Evolutionary conservation across 129 eudicot genomes (phyloP), one percentile per base, ranked within the genome.

Genomic region (Oenanthe sinensis): DNA sequence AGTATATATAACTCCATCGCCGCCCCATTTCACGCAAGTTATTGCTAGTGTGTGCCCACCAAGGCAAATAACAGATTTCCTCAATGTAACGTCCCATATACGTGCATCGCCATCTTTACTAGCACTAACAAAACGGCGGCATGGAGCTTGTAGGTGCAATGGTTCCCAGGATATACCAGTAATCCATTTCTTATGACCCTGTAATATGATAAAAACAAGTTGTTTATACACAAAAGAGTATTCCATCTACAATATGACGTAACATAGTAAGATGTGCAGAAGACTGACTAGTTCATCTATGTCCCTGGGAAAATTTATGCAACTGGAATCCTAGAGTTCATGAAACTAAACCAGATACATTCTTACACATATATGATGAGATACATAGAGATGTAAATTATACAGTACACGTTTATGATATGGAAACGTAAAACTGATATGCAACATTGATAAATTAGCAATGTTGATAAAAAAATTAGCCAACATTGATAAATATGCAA

Each of bases 51-150:
- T 91, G 75, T 95, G 98, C 33, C 98, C 97, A 72, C 94, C 88
- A 73, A 95, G 96, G 87, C 81, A 73, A 55, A 91, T 88, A 62
- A 91, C 90, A 83, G 90, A 90, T 86, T 87, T 95, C 48, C 83
- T 90, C 84, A 83, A 71, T 20, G 90, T 19, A 73, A 81, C 89
- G 42, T 95, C 98, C 98, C 98, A 95, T 83, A 95, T 91, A 17
- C 98, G 89, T 71, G 98, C 97, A 87, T 95, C 97, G 4, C 98
- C 98, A 79, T 95, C 98, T 91, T 95, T 95, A 81, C 98, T 95
- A 68, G 98, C 83, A 69, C 94, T 90, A 24, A 95, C 98, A 85
- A 95, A 95, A 40, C 98, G 98, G 40, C 98, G 94, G 71, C 87
- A 84, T 42, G 98, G 98, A 71, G 97, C 83, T 65, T 68, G 86